Percentiles rank a stretch among this genome's conserved stretches.
Conservation (phyloP, 768 basidiomycete genomes). For the Phylloporus arenicola region DNA sequence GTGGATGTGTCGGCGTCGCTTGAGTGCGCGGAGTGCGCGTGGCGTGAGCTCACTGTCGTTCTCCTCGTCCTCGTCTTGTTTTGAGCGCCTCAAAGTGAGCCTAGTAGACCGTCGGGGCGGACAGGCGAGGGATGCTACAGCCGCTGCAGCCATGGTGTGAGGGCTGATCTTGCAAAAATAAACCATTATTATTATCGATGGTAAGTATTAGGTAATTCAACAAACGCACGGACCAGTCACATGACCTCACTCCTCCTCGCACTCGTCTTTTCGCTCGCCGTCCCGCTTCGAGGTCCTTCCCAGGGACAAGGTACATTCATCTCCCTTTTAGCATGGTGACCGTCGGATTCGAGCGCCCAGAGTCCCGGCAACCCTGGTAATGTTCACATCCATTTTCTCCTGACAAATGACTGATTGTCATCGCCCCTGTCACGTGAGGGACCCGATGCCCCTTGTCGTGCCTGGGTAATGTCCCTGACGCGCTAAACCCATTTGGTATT, state of each 20-base stretch:
- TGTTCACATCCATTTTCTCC: too few species aligned
- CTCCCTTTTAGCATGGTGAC: too few species aligned
- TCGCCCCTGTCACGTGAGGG: too few species aligned
- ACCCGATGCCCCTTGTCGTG: neutral
- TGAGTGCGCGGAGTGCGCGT: constrained; percentile 32
- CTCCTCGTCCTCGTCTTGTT: constrained; percentile 1
- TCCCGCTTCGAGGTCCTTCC: constrained; percentile 5
- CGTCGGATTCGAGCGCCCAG: neutral
- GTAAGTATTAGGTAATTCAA: constrained; percentile 7
- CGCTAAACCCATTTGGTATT: neutral
- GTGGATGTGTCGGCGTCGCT: constrained; percentile 28
- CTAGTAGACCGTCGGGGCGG: constrained; percentile 27
- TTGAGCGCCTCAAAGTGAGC: constrained; percentile 11
- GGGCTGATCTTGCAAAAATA: constrained; percentile 7
- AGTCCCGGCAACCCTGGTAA: too few species aligned
- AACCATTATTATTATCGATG: neutral
- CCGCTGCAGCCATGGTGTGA: constrained; percentile 27
- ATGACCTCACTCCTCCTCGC: constrained; percentile 20
- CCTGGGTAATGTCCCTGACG: neutral
- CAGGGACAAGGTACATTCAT: neutral
- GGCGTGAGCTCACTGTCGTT: constrained; percentile 31
- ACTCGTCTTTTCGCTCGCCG: constrained; percentile 6
- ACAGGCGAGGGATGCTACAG: constrained; percentile 24
- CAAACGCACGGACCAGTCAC: constrained; percentile 28
- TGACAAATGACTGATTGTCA: too few species aligned